Percentiles rank a stretch among this genome's conserved stretches.
These are phyloP conservation scores for Turnera subulata DNA, from an alignment of 345 rosid genomes.

Conservation along the genomic window DNA sequence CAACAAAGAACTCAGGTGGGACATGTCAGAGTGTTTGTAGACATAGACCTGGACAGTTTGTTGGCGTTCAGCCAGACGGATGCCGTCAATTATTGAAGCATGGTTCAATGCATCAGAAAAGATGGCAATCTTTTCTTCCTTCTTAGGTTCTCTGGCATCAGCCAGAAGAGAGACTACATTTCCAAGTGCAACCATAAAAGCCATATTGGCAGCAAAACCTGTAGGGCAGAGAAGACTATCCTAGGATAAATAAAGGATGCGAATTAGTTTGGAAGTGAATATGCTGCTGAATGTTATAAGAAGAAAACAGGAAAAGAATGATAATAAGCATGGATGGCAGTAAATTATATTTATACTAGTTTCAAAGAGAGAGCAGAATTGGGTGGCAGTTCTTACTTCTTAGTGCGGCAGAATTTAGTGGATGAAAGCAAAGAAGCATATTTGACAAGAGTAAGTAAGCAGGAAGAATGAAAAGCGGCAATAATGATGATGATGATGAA, in stretches of 20 bases:
- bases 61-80: conserved; percentile 80
- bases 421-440: neutral
- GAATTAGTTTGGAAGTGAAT: conserved; percentile 23
- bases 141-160: conserved; percentile 33
- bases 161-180: conserved; percentile 66
- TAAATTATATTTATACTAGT: too few relatives aligned
- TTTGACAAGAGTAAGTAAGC: neutral
- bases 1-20: conserved; percentile 68
- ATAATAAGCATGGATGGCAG: too few relatives aligned
- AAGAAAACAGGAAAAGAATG: neutral
- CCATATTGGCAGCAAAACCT: conserved; percentile 97
- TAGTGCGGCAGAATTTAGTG: too few relatives aligned
- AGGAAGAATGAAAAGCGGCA: too few relatives aligned
- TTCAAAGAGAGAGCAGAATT: too few relatives aligned
- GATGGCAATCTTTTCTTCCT: conserved; percentile 66
- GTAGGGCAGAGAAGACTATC: conserved; percentile 98
- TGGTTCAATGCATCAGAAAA: conserved; percentile 93
- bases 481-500: too few relatives aligned
- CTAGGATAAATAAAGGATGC: conserved; percentile 39
- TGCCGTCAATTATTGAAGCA: conserved; percentile 96
- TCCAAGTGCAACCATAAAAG: conserved; percentile 88
- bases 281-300: neutral
- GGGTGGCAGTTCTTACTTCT: too few relatives aligned
- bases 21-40: conserved; percentile 79
- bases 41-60: conserved; percentile 52